Evolutionary conservation across 2,329 filamentous ascomycete species (phyloP), one percentile per base, ranked within the genome.

Genomic region (Achaetomium macrosporum): DNA sequence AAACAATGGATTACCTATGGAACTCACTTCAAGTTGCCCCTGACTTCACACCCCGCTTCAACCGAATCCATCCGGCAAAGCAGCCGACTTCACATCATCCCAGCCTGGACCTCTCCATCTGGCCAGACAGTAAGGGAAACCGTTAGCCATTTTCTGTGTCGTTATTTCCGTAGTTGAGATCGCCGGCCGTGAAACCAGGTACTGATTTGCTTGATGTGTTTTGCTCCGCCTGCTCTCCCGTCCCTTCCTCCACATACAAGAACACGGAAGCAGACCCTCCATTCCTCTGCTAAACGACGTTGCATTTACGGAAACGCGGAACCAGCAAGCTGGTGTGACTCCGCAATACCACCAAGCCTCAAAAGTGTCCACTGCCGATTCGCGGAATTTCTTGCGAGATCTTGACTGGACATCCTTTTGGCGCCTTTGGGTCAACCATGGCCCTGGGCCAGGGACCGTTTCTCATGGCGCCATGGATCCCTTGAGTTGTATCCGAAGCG

Each of bases 211-310:
- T 25, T 25, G 25, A 25, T 25, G 25, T 25, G 25, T 25, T 25
- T 25, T 25, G 25, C 25, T 25, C 25, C 4, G 25, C 25, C 25
- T 25, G 25, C 7, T 25, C 25, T 25, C 7, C 25, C 25, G 25
- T 25, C 25, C 25, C 25, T 4, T 7, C 25, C 25, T 25, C 25
- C 25, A 25, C 25, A 25, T 25, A 4, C 4, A 25, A 4, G 35
- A 8, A n/a, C 15, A 30, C 60, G 60, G 60, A 62, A 53, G 57
- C 30, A 47, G 40, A 59, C 42, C 52, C 35, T 60, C 59, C 59
- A 59, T 45, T 25, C 39, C 36, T 17, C 5, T 40, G 37, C 20
- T 30, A 56, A 50, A 47, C 54, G 42, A 48, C 48, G 57, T 56
- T 47, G 56, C 54, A 60, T 59, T 37, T 36, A 29, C 60, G 59